A percentile compares a stretch with the other conserved stretches of the same genome.
These are phyloP conservation scores for Rhododendron kiyosumense DNA, from an alignment of 148 eudicot genomes.

Conservation along the genomic window DNA sequence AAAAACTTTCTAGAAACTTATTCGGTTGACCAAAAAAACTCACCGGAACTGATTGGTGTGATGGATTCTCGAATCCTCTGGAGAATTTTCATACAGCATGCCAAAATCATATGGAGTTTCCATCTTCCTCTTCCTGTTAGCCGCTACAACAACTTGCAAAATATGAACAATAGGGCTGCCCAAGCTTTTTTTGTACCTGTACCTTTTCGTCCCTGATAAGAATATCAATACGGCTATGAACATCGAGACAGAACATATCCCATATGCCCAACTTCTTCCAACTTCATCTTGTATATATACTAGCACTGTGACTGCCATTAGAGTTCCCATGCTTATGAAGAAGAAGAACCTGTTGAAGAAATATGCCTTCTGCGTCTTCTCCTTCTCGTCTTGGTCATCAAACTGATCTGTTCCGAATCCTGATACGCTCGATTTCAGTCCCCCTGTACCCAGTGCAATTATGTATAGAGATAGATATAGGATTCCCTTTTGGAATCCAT, in stretches of 20 bases:
- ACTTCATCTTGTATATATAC: slow-evolving; percentile 83
- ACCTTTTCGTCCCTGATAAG: slow-evolving; percentile 49
- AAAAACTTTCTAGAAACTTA: not conserved
- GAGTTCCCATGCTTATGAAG: slow-evolving; percentile 77
- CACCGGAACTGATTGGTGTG: slow-evolving; percentile 78
- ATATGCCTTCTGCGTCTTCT: slow-evolving; percentile 70
- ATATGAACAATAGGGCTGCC: slow-evolving; percentile 85
- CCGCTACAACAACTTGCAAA: slow-evolving; percentile 59
- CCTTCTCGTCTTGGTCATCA: slow-evolving; percentile 60
- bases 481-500: slow-evolving; percentile 60
- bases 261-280: slow-evolving; percentile 76
- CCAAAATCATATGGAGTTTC: slow-evolving; percentile 44
- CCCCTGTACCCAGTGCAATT: slow-evolving; percentile 67
- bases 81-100: slow-evolving; percentile 54
- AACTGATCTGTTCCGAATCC: slow-evolving; percentile 72
- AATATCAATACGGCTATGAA: slow-evolving; percentile 48
- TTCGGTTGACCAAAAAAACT: slow-evolving; percentile 9
- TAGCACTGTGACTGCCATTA: slow-evolving; percentile 77
- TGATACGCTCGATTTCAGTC: slow-evolving; percentile 68
- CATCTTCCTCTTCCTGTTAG: slow-evolving; percentile 48
- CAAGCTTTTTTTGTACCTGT: slow-evolving; percentile 60
- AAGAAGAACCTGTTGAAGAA: slow-evolving; percentile 92
- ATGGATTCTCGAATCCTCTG: slow-evolving; percentile 50
- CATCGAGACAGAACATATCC: slow-evolving; percentile 69
- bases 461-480: slow-evolving; percentile 44